Evolutionary conservation across 1,139 yeast genomes (phyloP), one percentile per base, ranked within the genome.

Genomic region (Lodderomyces pseudojiufengensis): DNA sequence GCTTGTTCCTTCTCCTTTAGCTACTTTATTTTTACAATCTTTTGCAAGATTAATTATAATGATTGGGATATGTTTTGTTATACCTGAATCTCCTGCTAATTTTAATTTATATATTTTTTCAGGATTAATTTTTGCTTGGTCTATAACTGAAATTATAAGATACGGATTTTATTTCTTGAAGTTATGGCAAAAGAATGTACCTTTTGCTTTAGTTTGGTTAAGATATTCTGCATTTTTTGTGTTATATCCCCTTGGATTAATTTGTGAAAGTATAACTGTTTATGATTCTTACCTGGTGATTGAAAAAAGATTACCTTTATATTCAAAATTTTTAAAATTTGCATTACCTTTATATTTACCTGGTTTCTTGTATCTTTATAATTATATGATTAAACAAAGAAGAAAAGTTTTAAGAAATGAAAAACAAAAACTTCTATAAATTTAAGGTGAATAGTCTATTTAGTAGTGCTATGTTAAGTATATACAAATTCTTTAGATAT

Each of bases 61-160:
- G 9, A 33, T 56, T 27, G 70, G 69, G 1, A 55, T 64, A 8
- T 54, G 61, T 30, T 56, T 53, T 33, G 39, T 44, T 10, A 46
- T 60, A 9, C 71, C 72, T 5, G 40, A 50, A 9, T 54, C 63
- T 15, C 57, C 63, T 1, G 71, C 65, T 2, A 65, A 64, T 46
- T 64, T 38, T 38, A 45, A 49, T 36, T 32, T 44, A 7, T 27
- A 32, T 14, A 55, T 58, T 5, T 65, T 57, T 37, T 49, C 55
- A 2, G 57, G 52, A 1, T 42, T 65, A 14, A 39, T 51, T 1
- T 24, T 59, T 13, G 66, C 70, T 2, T 65, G 71, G 71, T 48
- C 63, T n/a, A 22, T 50, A 3, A 55, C 63, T 0, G 71, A 65
- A 40, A 43, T 63, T 24, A 51, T 61, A 9, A 46, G 70, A 21